Evolutionary conservation across 2,329 filamentous ascomycete genomes (phyloP).

Genomic region (Penicillium sumatraense): DNA sequence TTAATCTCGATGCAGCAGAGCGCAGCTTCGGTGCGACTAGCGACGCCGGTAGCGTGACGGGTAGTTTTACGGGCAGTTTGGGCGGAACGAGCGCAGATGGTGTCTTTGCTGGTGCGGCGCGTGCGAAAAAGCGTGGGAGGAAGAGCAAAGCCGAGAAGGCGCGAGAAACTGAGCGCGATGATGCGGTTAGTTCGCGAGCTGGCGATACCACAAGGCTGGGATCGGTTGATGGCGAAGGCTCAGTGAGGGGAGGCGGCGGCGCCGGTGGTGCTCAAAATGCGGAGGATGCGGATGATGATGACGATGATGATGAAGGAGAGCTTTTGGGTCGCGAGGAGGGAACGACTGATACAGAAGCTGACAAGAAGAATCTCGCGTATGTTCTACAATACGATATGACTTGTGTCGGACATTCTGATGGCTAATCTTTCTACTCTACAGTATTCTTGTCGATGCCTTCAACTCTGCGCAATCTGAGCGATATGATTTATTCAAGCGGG

Average conservation of each 20-base stretch:
- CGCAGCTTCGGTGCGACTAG: constrained; percentile 38
- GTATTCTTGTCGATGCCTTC: constrained; percentile 53
- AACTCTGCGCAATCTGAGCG: constrained; percentile 52
- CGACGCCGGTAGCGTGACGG: constrained; percentile 47
- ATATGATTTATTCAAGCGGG: constrained; percentile 55
- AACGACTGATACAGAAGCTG: constrained; percentile 53
- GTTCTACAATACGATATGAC: constrained; percentile 25
- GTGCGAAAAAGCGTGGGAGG: constrained; percentile 41
- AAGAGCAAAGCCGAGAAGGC: constrained; percentile 46
- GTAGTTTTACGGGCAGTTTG: constrained; percentile 48
- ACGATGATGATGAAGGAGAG: constrained; percentile 54
- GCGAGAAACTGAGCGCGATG: constrained; percentile 38
- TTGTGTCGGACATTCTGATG: constrained; percentile 4
- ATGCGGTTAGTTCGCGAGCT: constrained; percentile 33
- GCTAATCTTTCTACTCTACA: constrained; percentile 24
- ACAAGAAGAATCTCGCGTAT: constrained; percentile 57
- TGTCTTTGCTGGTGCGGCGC: constrained; percentile 33
- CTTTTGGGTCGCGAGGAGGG: constrained; percentile 50
- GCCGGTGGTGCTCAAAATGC: constrained; percentile 44
- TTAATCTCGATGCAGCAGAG: constrained; percentile 35
- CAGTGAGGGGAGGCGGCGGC: constrained; percentile 36
- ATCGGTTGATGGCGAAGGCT: constrained; percentile 40
- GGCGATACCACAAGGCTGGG: constrained; percentile 33
- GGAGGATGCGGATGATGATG: constrained; percentile 54
- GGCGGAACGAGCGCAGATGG: constrained; percentile 43